Evolutionary conservation across 1,284 basidiomycete species (phyloP), one percentile per base, ranked within the genome.

Genomic region (Ceratorhiza oryzae-sativae): DNA sequence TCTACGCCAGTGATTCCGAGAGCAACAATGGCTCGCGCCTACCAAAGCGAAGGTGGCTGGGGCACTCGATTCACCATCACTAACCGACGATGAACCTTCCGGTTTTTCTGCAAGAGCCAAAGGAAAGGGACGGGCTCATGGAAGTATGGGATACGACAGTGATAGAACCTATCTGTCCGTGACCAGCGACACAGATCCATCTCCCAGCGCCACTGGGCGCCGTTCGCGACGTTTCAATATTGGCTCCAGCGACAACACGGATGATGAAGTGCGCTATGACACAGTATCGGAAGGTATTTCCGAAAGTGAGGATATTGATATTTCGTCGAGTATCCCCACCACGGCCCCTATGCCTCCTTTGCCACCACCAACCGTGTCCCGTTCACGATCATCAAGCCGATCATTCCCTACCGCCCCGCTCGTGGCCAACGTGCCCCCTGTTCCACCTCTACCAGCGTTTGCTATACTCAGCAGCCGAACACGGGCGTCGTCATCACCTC

Each of bases 281-380:
- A 71, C 58, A 8, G 36, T 71, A 5, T 61, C 68, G 18, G 68
- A 71, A 27, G 56, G 27, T 27, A 60, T 71, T 9, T 71, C 68
- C 1, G 68, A 71, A 32, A 48, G 30, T 25, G 68, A 71, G 34
- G 68, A 71, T 18, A 36, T 61, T 20, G 34, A 71, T 15, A 61
- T 71, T 12, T 49, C 68, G 32, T 15, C 68, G 5, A 27, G 27
- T 8, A 71, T 71, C 27, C 36, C 58, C 9, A 51, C 68, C 0
- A 71, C 68, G 1, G 23, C 68, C 3, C 23, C 68, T 32, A 46
- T 71, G 45, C 68, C 68, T 5, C 58, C 68, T 6, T 23, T 60
- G 23, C 68, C 68, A 23, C 10, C 46, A n/a, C 68, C 68, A n/a
- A 71, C 68, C 13, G 68, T 71, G n/a, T 71, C 68, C 1, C 68